phyloP scores from a whole-genome alignment of 2,329 filamentous ascomycete genomes.

The Arthroderma sp. region DNA sequence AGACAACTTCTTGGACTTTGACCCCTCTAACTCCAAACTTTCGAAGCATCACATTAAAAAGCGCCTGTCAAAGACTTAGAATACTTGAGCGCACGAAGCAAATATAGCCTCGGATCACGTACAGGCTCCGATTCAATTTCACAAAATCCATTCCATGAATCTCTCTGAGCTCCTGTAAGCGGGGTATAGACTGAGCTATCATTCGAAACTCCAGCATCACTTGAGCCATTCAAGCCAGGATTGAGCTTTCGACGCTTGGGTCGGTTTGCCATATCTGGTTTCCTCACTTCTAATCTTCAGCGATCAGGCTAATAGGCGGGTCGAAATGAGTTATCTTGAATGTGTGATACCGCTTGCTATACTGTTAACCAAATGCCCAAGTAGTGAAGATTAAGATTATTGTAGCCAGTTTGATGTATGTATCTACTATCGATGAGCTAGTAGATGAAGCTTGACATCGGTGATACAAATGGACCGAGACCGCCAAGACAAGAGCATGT shows the following conservation, averaged over 20 bases:
- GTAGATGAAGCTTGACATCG: too few species aligned
- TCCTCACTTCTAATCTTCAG: too few species aligned
- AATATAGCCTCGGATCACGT: conserved; percentile 17
- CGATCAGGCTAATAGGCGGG: too few species aligned
- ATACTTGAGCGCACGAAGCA: not conserved
- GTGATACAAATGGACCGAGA: too few species aligned
- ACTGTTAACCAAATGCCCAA: too few species aligned
- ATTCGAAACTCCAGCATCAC: not conserved
- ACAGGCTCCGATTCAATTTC: conserved; percentile 87
- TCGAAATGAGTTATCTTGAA: too few species aligned
- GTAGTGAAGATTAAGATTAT: too few species aligned
- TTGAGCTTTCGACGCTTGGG: conserved; percentile 19
- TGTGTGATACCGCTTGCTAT: too few species aligned
- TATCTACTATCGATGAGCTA: too few species aligned
- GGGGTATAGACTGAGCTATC: not conserved
- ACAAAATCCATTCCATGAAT: conserved; percentile 34
- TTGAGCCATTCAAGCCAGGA: conserved; percentile 6
- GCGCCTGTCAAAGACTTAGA: conserved; percentile 40
- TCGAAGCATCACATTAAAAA: conserved; percentile 74
- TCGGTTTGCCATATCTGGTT: conserved; percentile 17
- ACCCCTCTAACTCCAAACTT: conserved; percentile 55
- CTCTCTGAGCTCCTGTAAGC: conserved; percentile 26
- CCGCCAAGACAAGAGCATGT: too few species aligned
- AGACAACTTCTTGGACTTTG: conserved; percentile 37
- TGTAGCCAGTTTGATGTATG: too few species aligned